A percentile compares a stretch with the other conserved stretches of the same genome.
Conservation (phyloP, 2,329 filamentous ascomycete species). For the Trichoderma atrobrunneum region DNA sequence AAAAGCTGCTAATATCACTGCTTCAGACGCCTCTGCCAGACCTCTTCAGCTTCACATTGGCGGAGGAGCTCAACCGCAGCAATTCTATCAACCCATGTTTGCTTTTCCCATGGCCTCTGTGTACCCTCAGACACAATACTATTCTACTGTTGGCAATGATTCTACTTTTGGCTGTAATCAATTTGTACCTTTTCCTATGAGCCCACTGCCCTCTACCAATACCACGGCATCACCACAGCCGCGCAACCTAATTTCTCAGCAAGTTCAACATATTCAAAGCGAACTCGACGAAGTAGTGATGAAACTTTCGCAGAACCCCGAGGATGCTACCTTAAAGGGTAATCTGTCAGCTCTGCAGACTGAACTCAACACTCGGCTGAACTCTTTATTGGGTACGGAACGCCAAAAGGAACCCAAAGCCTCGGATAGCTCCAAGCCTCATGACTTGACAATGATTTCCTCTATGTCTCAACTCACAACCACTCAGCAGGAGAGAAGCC, state of each 20-base stretch:
- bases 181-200: not conserved
- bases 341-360: constrained; percentile 30
- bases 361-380: constrained; percentile 31
- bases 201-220: not conserved
- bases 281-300: constrained; percentile 28
- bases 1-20: not conserved
- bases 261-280: constrained; percentile 30
- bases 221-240: not conserved
- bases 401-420: not conserved
- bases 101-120: constrained; percentile 11
- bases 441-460: not conserved
- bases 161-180: not conserved
- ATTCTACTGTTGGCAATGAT: not conserved
- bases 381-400: constrained; percentile 20
- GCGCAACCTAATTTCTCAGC: constrained; percentile 14
- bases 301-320: constrained; percentile 26
- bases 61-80: not conserved
- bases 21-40: not conserved
- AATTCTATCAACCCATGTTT: constrained; percentile 15
- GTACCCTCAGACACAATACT: not conserved
- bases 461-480: not conserved
- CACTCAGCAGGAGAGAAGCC: constrained; percentile 23
- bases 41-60: not conserved
- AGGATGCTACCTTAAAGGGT: constrained; percentile 24
- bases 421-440: not conserved